These are phyloP conservation scores for Xylaria sp. DNA, from an alignment of 2,329 filamentous ascomycete genomes.

Conservation along the genomic window DNA sequence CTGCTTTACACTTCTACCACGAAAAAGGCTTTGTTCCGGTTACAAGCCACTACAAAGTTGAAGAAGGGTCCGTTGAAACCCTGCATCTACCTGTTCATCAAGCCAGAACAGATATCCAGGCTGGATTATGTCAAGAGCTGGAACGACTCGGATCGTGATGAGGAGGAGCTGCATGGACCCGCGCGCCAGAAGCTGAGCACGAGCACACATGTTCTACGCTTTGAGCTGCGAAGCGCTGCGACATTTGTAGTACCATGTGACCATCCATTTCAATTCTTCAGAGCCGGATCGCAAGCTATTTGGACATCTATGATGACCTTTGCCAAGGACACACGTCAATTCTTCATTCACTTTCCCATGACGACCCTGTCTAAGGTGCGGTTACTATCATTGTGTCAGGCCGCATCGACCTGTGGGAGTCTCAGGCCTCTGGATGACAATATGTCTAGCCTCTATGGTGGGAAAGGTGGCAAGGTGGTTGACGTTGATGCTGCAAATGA, in stretches of 20 bases:
- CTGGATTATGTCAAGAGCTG: neutral
- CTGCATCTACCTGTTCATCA: constrained; percentile 14
- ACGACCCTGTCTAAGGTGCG: constrained; percentile 5
- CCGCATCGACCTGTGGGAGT: neutral
- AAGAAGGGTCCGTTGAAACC: constrained; percentile 15
- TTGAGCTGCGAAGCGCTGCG: constrained; percentile 7
- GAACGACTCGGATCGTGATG: neutral
- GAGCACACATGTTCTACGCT: constrained; percentile 11
- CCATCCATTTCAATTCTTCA: constrained; percentile 6
- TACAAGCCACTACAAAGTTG: constrained; percentile 9
- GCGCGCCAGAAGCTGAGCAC: constrained; percentile 11
- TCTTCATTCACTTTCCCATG: constrained; percentile 18
- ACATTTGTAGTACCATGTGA: constrained; percentile 13
- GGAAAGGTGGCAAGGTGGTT: constrained; percentile 16
- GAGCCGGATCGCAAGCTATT: constrained; percentile 9
- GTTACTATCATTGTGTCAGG: constrained; percentile 9
- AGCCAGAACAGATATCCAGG: constrained; percentile 12
- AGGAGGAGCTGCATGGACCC: constrained; percentile 3
- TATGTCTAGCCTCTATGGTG: constrained; percentile 18
- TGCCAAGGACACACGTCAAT: constrained; percentile 5
- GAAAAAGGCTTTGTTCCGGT: neutral
- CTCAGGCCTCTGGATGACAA: neutral
- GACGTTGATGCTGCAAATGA: neutral
- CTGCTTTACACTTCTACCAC: neutral
- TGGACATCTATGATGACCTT: constrained; percentile 15